Evolutionary conservation across 257 asterid species (phyloP).

Genomic region (Solanum bulbocastanum): DNA sequence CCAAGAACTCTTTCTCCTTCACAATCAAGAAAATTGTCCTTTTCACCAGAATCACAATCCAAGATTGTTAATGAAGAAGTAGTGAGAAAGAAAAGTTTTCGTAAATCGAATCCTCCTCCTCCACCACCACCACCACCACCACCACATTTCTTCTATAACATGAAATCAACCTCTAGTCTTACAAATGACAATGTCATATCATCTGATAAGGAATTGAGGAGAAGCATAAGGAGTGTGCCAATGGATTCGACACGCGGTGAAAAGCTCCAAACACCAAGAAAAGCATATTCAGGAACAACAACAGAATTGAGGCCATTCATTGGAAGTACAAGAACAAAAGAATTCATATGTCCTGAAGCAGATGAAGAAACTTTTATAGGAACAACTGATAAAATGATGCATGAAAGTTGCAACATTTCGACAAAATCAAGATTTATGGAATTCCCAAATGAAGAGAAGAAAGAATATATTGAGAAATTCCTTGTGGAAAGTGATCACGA

Average conservation of each 20-base stretch:
- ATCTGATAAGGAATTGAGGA: constrained; percentile 25
- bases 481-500: constrained; percentile 27
- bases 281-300: constrained; percentile 12
- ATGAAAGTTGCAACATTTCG: background rate
- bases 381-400: constrained; percentile 2
- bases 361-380: background rate
- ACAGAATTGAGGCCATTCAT: constrained; percentile 9
- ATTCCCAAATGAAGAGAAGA: constrained; percentile 9
- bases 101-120: constrained; percentile 29
- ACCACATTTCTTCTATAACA: constrained; percentile 13
- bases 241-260: constrained; percentile 18
- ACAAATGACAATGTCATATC: background rate
- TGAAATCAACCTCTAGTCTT: constrained; percentile 27
- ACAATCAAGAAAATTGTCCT: constrained; percentile 10
- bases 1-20: constrained; percentile 26
- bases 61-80: constrained; percentile 25
- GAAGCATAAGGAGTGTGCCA: constrained; percentile 37
- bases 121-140: constrained; percentile 59
- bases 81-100: constrained; percentile 26
- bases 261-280: constrained; percentile 4
- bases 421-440: constrained; percentile 4
- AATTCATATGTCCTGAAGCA: background rate
- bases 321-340: background rate
- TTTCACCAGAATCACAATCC: constrained; percentile 32
- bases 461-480: constrained; percentile 19